Percentiles rank a stretch among this genome's conserved stretches.
Conservation (phyloP, 2,329 filamentous ascomycete genomes). For the Hansfordia pulvinata region DNA sequence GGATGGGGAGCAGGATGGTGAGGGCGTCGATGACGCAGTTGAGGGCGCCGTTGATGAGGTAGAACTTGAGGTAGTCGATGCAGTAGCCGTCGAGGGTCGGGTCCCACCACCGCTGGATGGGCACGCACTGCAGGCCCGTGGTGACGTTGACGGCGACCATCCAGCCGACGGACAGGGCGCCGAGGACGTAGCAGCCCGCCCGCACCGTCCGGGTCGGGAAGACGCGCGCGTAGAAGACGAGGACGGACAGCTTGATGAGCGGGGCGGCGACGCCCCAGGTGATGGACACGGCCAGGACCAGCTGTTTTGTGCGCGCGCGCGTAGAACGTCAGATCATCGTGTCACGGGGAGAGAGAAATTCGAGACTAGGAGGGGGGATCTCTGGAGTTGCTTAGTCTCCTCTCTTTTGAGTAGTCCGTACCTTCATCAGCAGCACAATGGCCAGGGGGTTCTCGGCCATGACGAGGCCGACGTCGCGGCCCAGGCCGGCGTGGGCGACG, state of each 20-base stretch:
- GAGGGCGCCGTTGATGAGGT: conserved; percentile 3
- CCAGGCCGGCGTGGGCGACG: conserved; percentile 3
- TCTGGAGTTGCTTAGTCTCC: no score
- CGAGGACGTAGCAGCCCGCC: conserved; percentile 4
- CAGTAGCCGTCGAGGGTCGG: conserved; percentile 4
- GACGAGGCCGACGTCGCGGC: no score
- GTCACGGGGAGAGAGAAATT: no score
- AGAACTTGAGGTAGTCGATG: conserved; percentile 1
- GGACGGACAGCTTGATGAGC: conserved; percentile 6
- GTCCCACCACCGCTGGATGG: conserved; percentile 6
- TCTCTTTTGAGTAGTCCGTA: no score
- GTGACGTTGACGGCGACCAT: conserved; percentile 19
- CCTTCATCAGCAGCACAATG: no score
- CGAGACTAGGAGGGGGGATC: no score
- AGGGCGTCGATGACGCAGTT: conserved; percentile 5
- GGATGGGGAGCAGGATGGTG: conserved; percentile 5
- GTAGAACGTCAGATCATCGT: no score
- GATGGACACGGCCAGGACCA: conserved; percentile 4
- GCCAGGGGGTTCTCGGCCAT: no score
- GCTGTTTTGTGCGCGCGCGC: no score
- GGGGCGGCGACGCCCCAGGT: conserved; percentile 6
- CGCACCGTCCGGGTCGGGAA: conserved; percentile 5
- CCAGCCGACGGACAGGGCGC: conserved; percentile 6
- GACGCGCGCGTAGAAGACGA: conserved; percentile 6
- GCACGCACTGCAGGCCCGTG: conserved; percentile 14